Conservation (phyloP, 2,329 filamentous ascomycete species). For the Nemania diffusa region DNA sequence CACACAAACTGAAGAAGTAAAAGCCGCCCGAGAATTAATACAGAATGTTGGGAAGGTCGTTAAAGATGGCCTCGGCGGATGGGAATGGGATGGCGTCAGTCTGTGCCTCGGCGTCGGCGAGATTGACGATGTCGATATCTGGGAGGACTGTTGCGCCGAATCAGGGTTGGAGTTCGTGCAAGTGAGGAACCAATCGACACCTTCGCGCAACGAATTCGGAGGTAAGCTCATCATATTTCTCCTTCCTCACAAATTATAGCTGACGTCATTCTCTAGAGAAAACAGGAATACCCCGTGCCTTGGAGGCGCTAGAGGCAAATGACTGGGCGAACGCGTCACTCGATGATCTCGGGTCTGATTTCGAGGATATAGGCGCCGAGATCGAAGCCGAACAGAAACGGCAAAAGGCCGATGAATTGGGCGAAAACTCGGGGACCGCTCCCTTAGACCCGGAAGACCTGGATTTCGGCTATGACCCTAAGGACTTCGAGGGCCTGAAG, state of each 20-base stretch:
- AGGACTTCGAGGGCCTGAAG: slow-evolving; percentile 64
- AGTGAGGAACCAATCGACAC: slow-evolving; percentile 53
- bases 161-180: slow-evolving; percentile 72
- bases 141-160: slow-evolving; percentile 69
- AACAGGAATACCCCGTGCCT: slow-evolving; percentile 66
- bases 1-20: slow-evolving; percentile 39
- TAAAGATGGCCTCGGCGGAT: slow-evolving; percentile 66
- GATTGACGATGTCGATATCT: slow-evolving; percentile 61
- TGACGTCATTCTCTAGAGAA: slow-evolving; percentile 58
- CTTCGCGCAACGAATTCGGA: slow-evolving; percentile 66
- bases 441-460: slow-evolving; percentile 59
- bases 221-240: slow-evolving; percentile 51
- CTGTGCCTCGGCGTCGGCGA: slow-evolving; percentile 67
- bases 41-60: slow-evolving; percentile 65
- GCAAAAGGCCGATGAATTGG: slow-evolving; percentile 37
- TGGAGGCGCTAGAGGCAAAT: slow-evolving; percentile 72
- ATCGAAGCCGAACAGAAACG: slow-evolving; percentile 42
- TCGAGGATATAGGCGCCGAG: slow-evolving; percentile 50
- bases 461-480: slow-evolving; percentile 63
- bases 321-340: slow-evolving; percentile 64
- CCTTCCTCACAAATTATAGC: neutral
- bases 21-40: slow-evolving; percentile 56
- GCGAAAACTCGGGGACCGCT: slow-evolving; percentile 42
- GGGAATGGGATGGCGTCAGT: slow-evolving; percentile 72
- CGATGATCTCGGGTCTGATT: slow-evolving; percentile 50